Evolutionary conservation across 441 rosid species (phyloP).

Genomic region (Pelargonium citronellum): DNA sequence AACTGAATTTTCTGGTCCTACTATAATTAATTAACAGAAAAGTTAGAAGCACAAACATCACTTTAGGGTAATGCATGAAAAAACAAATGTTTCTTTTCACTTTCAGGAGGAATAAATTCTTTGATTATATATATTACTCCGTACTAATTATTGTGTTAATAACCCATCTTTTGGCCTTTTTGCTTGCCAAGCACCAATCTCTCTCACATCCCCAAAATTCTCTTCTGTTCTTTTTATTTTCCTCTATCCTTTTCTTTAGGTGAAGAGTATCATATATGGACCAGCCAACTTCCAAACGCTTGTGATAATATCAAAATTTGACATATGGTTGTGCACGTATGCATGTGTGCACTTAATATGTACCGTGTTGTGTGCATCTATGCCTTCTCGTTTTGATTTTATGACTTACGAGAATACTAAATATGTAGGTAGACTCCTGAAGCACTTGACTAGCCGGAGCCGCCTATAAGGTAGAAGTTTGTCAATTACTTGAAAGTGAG

Average conservation of each 20-base stretch:
- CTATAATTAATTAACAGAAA: constrained; percentile 13
- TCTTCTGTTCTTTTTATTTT: no score
- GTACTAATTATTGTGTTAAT: neutral
- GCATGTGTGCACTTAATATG: no score
- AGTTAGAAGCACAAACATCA: constrained; percentile 10
- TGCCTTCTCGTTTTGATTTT: no score
- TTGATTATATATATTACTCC: neutral
- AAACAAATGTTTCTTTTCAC: constrained; percentile 14
- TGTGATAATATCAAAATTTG: no score
- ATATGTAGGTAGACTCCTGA: neutral
- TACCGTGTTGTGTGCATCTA: no score
- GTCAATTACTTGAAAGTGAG: constrained; percentile 19
- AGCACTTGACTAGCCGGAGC: neutral
- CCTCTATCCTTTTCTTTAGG: no score
- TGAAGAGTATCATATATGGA: no score
- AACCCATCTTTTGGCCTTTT: neutral
- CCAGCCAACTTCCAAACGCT: no score
- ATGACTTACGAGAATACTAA: no score
- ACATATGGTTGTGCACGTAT: no score
- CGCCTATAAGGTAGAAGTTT: constrained; percentile 11
- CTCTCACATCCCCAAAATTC: no score
- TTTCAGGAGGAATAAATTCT: constrained; percentile 19
- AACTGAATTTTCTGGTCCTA: constrained; percentile 10
- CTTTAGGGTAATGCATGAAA: constrained; percentile 10
- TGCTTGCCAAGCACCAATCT: neutral